Base-by-base conservation (phyloP, 169 alveolate species). In the Cyclospora cayetanensis region DNA sequence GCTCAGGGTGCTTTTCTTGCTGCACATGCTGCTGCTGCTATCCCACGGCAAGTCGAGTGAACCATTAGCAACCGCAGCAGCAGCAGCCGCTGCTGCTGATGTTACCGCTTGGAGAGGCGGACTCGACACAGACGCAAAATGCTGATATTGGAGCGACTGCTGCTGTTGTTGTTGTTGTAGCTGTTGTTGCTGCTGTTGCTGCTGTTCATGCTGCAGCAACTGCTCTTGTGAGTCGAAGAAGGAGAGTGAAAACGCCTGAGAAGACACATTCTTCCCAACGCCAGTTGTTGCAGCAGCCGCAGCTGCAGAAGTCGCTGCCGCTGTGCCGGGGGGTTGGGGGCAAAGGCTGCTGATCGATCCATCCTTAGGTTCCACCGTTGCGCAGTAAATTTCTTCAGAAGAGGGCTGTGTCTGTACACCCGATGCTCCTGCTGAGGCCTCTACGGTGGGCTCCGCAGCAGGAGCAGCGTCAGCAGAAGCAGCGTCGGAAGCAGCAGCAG, bases 51-150 rank as follows among this genome's bases (percentile, higher is more conserved):
- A 41, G 84, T 72, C 84, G 22, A 34, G 39, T 25, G 84, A 34
- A n/a, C 63, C 84, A 31, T 29, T 60, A 39, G 63, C 84, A 39
- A 39, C 84, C 15, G 84, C 84, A 72, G 84, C 84, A 29, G 84
- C 84, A 39, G 84, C 84, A 22, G 84, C 84, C 2, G 65, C 84
- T 37, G 63, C 84, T 37, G 84, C 84, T 37, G 84, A n/a, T 72
- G 63, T 60, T 72, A 29, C 70, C n/a, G 70, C 27, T 55, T 46
- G 55, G 22, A 9, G 55, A 7, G 7, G 55, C 15, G 22, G 55
- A 7, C 15, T 7, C 55, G 7, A 15, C 55, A 9, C 29, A 11
- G 11, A 29, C 70, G 4, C 31, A 22, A 4, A 22, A 4, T 55
- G 70, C 70, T 55, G 70, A 20, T 15, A 9, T 29, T 55, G 70